Conservation (phyloP, 495 filamentous ascomycete genomes). For the Hypoxylon crocopeplum region DNA sequence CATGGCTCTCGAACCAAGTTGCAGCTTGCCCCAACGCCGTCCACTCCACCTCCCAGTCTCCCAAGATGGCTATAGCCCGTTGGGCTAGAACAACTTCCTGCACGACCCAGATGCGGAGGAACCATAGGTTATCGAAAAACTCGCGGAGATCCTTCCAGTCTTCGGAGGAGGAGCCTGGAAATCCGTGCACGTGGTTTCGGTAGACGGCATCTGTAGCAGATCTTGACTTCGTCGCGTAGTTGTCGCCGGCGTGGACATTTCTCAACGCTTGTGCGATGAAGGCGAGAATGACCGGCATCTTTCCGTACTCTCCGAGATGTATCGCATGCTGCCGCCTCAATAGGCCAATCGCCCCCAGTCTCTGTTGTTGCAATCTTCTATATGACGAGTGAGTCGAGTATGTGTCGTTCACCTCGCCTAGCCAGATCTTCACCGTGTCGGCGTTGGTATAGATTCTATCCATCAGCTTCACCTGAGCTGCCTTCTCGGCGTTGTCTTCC, state of each 20-base stretch:
- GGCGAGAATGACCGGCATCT: conserved; percentile 21
- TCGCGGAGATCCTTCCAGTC: conserved; percentile 20
- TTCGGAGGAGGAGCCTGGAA: conserved; percentile 4
- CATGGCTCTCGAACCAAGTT: conserved; percentile 17
- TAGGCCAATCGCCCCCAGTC: background rate
- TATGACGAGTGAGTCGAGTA: background rate
- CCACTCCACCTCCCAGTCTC: conserved; percentile 28
- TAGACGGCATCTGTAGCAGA: conserved; percentile 11
- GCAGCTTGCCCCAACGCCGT: conserved; percentile 19
- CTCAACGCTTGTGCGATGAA: conserved; percentile 27
- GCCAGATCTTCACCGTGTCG: conserved; percentile 19
- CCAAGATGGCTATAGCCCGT: conserved; percentile 20
- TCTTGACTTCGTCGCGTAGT: conserved; percentile 9
- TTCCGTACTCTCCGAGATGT: conserved; percentile 10
- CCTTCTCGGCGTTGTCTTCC: conserved; percentile 32
- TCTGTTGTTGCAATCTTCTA: background rate
- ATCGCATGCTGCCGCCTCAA: background rate
- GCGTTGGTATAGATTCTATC: conserved; percentile 36
- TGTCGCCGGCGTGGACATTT: conserved; percentile 10
- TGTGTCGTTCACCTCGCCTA: conserved; percentile 14
- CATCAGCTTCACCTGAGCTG: conserved; percentile 38
- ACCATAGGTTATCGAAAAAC: conserved; percentile 29
- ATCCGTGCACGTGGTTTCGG: conserved; percentile 18
- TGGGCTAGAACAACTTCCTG: conserved; percentile 31
- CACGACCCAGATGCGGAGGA: conserved; percentile 31